Evolutionary conservation across 176 grass and related monocot species (phyloP), one percentile per base, ranked within the genome.

Genomic region (Urochloa ruziziensis): DNA sequence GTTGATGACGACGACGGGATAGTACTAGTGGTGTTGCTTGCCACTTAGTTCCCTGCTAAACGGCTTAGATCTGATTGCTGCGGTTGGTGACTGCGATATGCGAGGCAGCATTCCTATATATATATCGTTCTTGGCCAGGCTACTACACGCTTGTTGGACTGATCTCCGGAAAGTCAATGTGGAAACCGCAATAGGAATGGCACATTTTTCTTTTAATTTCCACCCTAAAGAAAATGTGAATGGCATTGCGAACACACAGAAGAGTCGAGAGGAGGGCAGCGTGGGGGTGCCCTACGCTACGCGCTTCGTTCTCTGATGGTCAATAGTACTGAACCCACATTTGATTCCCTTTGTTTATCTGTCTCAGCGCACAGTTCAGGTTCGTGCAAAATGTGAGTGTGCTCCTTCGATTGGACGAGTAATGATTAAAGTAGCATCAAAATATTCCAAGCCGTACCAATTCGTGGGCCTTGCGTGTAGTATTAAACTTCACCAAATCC

Each of bases 301-400:
- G 43, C 43, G 83, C 18, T 86, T n/a, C n/a, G n/a, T n/a, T 82
- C 83, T 63, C 35, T 76, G 33, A 25, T 30, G 13, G 88, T 77
- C 78, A 39, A 42, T 18, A 77, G 66, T 33, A 70, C 73, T 33
- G 73, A 25, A 59, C 83, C 64, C 49, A 58, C 67, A 51, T 63
- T 58, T 67, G 14, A 36, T 1, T 42, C 44, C 12, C 10, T 27
- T 73, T 73, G 4, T 90, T 65, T 77, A 69, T 59, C 51, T 32
- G 3, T 28, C 44, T 10, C 33, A 2, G 47, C 12, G 3, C 7
- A 67, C 37, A 25, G 32, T 23, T 28, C 15, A 0, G 11, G 34
- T 86, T 77, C 59, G 81, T 84, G 86, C 74, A 88, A 88, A 84
- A 88, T 88, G 86, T 58, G 74, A 46, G 3, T 17, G 51, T 57